Percentiles rank a stretch among this genome's conserved stretches.
These are phyloP conservation scores for Debaryomyces sp. DNA, from an alignment of 1,139 yeast species.

Conservation along the genomic window DNA sequence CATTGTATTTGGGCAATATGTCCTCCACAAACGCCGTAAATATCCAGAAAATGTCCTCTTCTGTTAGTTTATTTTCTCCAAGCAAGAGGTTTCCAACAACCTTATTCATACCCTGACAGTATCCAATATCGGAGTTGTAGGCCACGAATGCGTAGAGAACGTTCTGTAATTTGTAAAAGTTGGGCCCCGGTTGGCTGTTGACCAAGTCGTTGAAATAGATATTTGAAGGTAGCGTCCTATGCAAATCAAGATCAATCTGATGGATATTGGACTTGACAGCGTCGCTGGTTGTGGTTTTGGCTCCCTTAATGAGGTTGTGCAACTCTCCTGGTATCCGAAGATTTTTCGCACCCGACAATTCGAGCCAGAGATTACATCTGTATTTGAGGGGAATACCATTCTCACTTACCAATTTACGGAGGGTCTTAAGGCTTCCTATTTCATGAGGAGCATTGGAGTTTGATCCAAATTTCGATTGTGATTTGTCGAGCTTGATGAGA, in stretches of 20 bases:
- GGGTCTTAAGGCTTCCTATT: constrained; percentile 19
- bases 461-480: constrained; percentile 1
- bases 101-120: constrained; percentile 68
- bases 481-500: constrained; percentile 21
- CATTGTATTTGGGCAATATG: constrained; percentile 46
- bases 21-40: constrained; percentile 55
- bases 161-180: constrained; percentile 49
- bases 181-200: constrained; percentile 55
- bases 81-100: constrained; percentile 56
- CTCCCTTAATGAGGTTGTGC: constrained; percentile 26
- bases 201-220: constrained; percentile 46
- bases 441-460: constrained; percentile 5
- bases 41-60: constrained; percentile 62
- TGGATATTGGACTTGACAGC: constrained; percentile 39
- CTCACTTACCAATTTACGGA: constrained; percentile 39
- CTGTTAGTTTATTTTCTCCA: constrained; percentile 27
- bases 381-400: constrained; percentile 53
- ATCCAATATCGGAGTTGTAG: constrained; percentile 53
- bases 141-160: constrained; percentile 57
- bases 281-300: constrained; percentile 14
- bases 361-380: constrained; percentile 55
- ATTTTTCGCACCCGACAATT: constrained; percentile 54
- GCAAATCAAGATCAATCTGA: constrained; percentile 58
- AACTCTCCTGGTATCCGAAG: constrained; percentile 54
- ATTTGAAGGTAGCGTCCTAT: constrained; percentile 59